Evolutionary conservation across 2,329 filamentous ascomycete species (phyloP), one percentile per base, ranked within the genome.

Genomic region (Aureobasidium uvarum): DNA sequence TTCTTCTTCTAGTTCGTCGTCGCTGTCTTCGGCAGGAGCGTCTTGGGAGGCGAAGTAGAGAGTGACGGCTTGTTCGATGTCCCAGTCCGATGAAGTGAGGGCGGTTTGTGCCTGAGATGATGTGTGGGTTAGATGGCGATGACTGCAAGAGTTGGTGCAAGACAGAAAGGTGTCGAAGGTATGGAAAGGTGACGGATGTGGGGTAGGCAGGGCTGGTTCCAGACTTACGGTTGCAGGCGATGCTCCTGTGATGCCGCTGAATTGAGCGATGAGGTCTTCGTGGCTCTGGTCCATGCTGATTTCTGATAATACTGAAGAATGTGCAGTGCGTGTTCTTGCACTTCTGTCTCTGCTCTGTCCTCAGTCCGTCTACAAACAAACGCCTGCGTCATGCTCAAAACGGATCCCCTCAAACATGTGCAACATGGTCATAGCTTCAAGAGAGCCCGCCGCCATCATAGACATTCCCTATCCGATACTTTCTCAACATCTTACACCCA

Each of bases 61-160:
- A 11, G 73, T 71, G 54, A 79, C 76, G 46, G 81, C 80, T 67
- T 78, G 73, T 63, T 79, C 76, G 48, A 82, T 72, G 67, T 81
- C 75, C 72, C 80, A 80, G 75, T 81, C 76, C 65, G 76, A 74
- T 10, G 78, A 73, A 68, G 71, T 72, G 62, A 82, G 75, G 66
- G 77, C 77, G 55, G 74, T 74, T 73, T 80, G 77, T 50, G 80
- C 80, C 80, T 82, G 48, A 3, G 6, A 41, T 2, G 33, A 45
- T 36, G 38, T 11, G 3, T 36, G 5, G 5, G 23, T 48, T 11
- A 60, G 28, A 60, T 25, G 56, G 16, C 36, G 60, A 46, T 43
- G 38, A 41, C 11, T 38, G 36, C 14, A 36, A 11, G 51, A 6
- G 10, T 36, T 13, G 33, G 33, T 13, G 59, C 23, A 25, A 33